A percentile compares a stretch with the other conserved stretches of the same genome.
Evolutionary conservation across 768 basidiomycete species (phyloP).

Genomic region (Serendipita vermifera): DNA sequence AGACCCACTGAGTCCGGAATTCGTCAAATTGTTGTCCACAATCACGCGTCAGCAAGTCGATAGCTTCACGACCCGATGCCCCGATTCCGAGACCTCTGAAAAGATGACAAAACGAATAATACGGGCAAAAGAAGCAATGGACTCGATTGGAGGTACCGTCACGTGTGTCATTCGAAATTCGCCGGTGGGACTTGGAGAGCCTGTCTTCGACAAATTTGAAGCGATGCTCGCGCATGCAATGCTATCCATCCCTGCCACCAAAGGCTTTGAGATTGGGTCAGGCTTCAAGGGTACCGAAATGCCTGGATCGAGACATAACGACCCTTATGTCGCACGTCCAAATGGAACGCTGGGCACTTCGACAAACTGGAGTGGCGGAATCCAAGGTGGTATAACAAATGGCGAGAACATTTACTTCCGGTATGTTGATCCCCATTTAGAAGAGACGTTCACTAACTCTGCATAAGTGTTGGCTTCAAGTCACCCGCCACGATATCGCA

Average conservation of each 20-base stretch:
- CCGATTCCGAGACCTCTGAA: constrained; percentile 76
- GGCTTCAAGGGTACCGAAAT: constrained; percentile 93
- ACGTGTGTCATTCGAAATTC: constrained; percentile 90
- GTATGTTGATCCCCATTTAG: constrained; percentile 30
- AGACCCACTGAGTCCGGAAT: constrained; percentile 75
- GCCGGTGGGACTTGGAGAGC: constrained; percentile 88
- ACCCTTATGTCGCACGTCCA: constrained; percentile 53
- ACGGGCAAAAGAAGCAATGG: constrained; percentile 75
- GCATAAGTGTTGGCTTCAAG: constrained; percentile 81
- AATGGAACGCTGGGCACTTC: constrained; percentile 67
- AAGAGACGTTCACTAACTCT: not conserved
- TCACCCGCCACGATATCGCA: constrained; percentile 96
- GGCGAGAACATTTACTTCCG: constrained; percentile 97
- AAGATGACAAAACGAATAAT: constrained; percentile 92
- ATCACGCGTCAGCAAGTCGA: constrained; percentile 85
- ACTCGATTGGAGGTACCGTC: constrained; percentile 97
- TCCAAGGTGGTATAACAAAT: constrained; percentile 97
- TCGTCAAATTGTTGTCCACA: constrained; percentile 59
- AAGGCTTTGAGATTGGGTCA: constrained; percentile 94
- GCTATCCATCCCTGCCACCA: constrained; percentile 97
- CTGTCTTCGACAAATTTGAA: constrained; percentile 97
- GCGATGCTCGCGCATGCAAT: constrained; percentile 93
- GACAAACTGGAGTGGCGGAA: constrained; percentile 94
- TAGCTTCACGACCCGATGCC: constrained; percentile 75
- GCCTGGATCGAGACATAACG: constrained; percentile 88